Evolutionary conservation across 305 asterid genomes (phyloP).

Genomic region (Salvia sclarea): DNA sequence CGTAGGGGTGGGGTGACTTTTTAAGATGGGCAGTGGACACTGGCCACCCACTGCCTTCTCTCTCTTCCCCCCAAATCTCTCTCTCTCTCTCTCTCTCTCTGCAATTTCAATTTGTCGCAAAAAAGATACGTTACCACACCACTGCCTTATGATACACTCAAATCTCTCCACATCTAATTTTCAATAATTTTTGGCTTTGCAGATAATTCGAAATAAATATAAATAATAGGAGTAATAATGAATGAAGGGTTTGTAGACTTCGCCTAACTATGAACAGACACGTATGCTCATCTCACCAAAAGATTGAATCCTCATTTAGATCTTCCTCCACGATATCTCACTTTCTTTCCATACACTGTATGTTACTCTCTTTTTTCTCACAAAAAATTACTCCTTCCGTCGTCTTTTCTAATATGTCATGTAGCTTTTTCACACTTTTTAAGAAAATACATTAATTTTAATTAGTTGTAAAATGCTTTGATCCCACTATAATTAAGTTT

Average conservation of each 20-base stretch:
- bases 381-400: too few species aligned
- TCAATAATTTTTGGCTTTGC: not conserved
- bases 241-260: conserved; percentile 1
- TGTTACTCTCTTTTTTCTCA: too few species aligned
- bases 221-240: too few species aligned
- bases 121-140: conserved; percentile 34
- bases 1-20: conserved; percentile 34
- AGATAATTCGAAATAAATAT: too few species aligned
- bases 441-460: too few species aligned
- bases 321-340: not conserved
- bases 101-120: conserved; percentile 25
- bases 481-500: too few species aligned
- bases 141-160: conserved; percentile 26
- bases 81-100: not conserved
- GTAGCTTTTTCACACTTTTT: too few species aligned
- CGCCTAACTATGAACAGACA: conserved; percentile 19
- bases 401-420: too few species aligned
- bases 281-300: not conserved
- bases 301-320: not conserved
- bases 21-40: conserved; percentile 33
- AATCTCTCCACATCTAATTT: not conserved
- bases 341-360: too few species aligned
- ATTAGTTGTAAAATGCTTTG: too few species aligned
- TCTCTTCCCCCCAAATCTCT: not conserved
- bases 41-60: conserved; percentile 32